Conservation (phyloP, 1,139 yeast species). For the Trichomonascaceae sp. region DNA sequence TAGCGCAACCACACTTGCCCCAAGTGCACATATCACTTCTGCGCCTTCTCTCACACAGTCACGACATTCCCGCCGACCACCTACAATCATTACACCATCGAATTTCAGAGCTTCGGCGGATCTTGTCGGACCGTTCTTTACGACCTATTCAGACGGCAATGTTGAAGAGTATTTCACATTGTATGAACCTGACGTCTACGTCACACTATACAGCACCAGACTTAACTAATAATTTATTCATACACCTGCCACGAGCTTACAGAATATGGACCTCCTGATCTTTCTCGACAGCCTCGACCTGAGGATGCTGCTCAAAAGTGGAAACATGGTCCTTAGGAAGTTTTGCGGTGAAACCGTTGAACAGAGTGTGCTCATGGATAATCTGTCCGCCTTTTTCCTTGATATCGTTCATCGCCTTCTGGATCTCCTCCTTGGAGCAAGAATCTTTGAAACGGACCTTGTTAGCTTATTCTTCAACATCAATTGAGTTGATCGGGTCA, state of each 20-base stretch:
- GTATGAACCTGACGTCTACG: conserved; percentile 4
- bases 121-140: background rate
- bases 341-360: conserved; percentile 21
- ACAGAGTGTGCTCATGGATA: conserved; percentile 17
- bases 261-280: conserved; percentile 19
- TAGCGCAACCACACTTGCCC: too few species aligned
- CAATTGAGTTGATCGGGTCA: background rate
- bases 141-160: conserved; percentile 1
- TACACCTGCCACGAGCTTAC: background rate
- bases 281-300: conserved; percentile 20
- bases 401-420: conserved; percentile 15
- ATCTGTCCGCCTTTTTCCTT: conserved; percentile 15
- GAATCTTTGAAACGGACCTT: conserved; percentile 19
- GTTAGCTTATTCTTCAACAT: conserved; percentile 1
- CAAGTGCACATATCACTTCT: too few species aligned
- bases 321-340: conserved; percentile 20
- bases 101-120: background rate
- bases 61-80: too few species aligned
- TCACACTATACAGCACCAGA: conserved; percentile 2
- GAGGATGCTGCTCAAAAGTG: conserved; percentile 16
- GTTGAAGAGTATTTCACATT: conserved; percentile 5
- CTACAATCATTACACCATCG: too few species aligned
- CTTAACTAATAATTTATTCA: too few species aligned
- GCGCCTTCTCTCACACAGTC: too few species aligned
- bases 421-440: conserved; percentile 14